Percentiles rank a stretch among this genome's conserved stretches.
Evolutionary conservation across 2,329 filamentous ascomycete genomes (phyloP).

Genomic region (Xylaria arbuscula): DNA sequence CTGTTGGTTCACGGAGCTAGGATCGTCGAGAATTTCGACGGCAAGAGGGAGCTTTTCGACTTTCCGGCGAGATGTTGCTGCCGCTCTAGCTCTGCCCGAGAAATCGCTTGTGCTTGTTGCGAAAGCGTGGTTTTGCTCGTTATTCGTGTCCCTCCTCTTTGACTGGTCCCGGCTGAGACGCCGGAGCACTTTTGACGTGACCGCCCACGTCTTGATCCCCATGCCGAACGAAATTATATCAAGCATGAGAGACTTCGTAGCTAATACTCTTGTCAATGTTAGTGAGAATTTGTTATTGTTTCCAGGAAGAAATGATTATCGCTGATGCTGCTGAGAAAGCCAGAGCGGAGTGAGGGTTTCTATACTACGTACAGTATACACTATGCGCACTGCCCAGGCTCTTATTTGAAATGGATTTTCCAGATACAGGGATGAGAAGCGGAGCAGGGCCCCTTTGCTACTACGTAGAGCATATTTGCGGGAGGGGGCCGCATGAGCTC

Average conservation of each 20-base stretch:
- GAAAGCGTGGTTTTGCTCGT: constrained; percentile 9
- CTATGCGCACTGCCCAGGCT: constrained; percentile 15
- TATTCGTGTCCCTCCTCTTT: constrained; percentile 4
- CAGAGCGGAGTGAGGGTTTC: constrained; percentile 3
- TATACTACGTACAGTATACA: neutral
- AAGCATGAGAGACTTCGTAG: constrained; percentile 24
- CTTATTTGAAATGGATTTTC: constrained; percentile 30
- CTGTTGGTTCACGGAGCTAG: constrained; percentile 37
- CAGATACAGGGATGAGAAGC: constrained; percentile 12
- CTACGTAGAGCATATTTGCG: neutral
- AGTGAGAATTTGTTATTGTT: neutral
- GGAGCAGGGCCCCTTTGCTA: constrained; percentile 14
- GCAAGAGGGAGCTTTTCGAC: constrained; percentile 37
- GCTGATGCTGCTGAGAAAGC: neutral
- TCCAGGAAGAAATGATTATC: neutral
- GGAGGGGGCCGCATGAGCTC: constrained; percentile 16
- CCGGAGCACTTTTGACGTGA: constrained; percentile 36
- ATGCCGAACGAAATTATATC: constrained; percentile 33
- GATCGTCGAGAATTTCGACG: constrained; percentile 36
- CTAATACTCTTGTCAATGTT: neutral
- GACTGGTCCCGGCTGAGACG: constrained; percentile 26
- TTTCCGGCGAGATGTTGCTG: constrained; percentile 20
- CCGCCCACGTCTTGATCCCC: constrained; percentile 36
- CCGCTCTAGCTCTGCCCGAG: constrained; percentile 18
- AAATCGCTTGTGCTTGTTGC: constrained; percentile 19